Percentiles rank a stretch among this genome's conserved stretches.
Conservation (phyloP, 306 rosid species). For the Gleditsia sinensis region DNA sequence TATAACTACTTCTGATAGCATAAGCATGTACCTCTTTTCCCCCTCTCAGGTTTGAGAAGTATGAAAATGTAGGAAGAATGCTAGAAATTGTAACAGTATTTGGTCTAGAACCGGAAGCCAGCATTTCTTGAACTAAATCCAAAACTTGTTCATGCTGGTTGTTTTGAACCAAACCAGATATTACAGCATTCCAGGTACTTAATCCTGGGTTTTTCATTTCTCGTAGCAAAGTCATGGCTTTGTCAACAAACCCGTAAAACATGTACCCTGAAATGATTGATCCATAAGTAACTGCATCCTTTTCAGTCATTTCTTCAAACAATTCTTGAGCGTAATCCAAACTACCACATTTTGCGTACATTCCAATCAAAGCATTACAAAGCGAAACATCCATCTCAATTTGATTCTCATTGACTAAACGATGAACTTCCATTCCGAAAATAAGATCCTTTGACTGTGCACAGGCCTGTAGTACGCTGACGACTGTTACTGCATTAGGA, state of each 20-base stretch:
- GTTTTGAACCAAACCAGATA: conserved; percentile 85
- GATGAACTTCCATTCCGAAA: conserved; percentile 71
- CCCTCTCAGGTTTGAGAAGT: conserved; percentile 62
- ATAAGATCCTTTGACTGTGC: conserved; percentile 75
- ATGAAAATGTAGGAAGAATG: conserved; percentile 61
- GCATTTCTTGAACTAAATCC: conserved; percentile 64
- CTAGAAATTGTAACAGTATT: conserved; percentile 76
- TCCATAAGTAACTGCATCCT: conserved; percentile 72
- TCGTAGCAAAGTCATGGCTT: conserved; percentile 64
- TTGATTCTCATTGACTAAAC: conserved; percentile 43
- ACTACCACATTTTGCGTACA: conserved; percentile 84
- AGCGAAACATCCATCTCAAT: conserved; percentile 60
- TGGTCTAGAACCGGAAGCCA: conserved; percentile 53
- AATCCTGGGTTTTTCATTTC: conserved; percentile 49
- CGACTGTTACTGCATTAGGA: conserved; percentile 61
- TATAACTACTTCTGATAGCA: conserved; percentile 60
- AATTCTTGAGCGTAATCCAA: conserved; percentile 72
- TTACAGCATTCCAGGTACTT: conserved; percentile 73
- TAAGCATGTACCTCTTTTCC: conserved; percentile 81
- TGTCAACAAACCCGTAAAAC: conserved; percentile 66
- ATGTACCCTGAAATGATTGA: conserved; percentile 75
- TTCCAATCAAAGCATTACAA: conserved; percentile 69
- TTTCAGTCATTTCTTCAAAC: conserved; percentile 68
- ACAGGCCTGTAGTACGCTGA: conserved; percentile 87
- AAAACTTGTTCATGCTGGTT: conserved; percentile 49